These are phyloP conservation scores for Talaromyces islandicus DNA, from an alignment of 2,329 filamentous ascomycete species.

Conservation along the genomic window DNA sequence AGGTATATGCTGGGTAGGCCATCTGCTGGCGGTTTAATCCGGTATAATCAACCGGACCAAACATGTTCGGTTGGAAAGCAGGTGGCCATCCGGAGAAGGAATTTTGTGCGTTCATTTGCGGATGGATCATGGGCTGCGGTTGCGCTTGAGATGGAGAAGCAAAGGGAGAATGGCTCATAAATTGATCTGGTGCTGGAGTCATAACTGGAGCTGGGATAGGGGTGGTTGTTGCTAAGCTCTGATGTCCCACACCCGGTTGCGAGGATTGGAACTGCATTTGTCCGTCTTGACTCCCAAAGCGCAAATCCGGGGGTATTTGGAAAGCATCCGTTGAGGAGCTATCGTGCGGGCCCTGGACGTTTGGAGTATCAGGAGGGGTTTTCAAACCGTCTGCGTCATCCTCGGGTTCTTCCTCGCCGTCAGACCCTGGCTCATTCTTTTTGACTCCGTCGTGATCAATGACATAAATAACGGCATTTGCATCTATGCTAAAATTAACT, in stretches of 20 bases:
- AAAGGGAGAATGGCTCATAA: constrained; percentile 21
- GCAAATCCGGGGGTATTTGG: constrained; percentile 23
- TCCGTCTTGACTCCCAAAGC: constrained; percentile 20
- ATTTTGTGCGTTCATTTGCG: constrained; percentile 15
- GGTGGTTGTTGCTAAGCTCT: constrained; percentile 18
- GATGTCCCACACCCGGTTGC: no score
- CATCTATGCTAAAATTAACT: constrained; percentile 18
- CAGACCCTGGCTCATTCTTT: constrained; percentile 22
- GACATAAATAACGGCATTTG: constrained; percentile 31
- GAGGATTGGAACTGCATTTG: constrained; percentile 14
- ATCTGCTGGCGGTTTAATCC: constrained; percentile 19
- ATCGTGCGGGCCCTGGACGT: constrained; percentile 13
- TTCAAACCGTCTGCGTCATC: constrained; percentile 18
- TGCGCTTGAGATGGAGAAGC: constrained; percentile 17
- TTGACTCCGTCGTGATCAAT: constrained; percentile 29
- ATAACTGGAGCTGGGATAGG: constrained; percentile 22
- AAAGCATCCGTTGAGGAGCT: constrained; percentile 19
- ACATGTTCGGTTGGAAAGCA: constrained; percentile 28
- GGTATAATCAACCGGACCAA: constrained; percentile 26
- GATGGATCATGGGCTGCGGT: constrained; percentile 15
- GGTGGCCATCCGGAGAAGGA: constrained; percentile 27
- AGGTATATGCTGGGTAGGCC: constrained; percentile 19
- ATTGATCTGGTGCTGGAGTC: constrained; percentile 24
- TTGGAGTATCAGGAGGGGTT: constrained; percentile 17
- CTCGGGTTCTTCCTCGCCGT: constrained; percentile 11